These are phyloP conservation scores for Spathaspora sp. DNA, from an alignment of 805 yeast genomes.

Conservation along the genomic window DNA sequence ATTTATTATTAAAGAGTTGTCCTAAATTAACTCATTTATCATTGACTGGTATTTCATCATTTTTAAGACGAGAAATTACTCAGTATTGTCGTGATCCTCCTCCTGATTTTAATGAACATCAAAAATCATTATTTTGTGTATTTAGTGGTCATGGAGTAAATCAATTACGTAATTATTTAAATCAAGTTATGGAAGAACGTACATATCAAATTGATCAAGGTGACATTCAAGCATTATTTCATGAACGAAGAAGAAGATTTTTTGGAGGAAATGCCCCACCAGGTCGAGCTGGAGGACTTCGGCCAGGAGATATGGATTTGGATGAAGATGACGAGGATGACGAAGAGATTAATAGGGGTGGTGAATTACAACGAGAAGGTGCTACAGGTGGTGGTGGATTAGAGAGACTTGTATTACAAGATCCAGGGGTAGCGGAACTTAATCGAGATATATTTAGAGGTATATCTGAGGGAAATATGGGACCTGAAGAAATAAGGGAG, in stretches of 20 bases:
- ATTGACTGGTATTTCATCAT: slow-evolving; percentile 88
- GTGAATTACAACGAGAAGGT: not conserved
- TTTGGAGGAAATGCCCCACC: slow-evolving; percentile 15
- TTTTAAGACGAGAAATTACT: slow-evolving; percentile 79
- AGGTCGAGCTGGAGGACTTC: not conserved
- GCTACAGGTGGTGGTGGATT: slow-evolving; percentile 4
- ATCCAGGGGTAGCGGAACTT: slow-evolving; percentile 22
- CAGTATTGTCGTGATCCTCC: slow-evolving; percentile 91
- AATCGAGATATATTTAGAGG: slow-evolving; percentile 31
- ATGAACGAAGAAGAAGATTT: slow-evolving; percentile 25
- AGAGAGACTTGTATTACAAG: not conserved
- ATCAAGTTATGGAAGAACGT: slow-evolving; percentile 36
- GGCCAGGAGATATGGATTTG: not conserved
- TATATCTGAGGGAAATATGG: slow-evolving; percentile 24
- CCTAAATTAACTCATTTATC: slow-evolving; percentile 87
- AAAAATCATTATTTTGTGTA: slow-evolving; percentile 83
- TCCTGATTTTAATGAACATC: slow-evolving; percentile 83
- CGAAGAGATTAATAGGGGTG: not conserved
- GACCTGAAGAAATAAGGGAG: slow-evolving; percentile 31
- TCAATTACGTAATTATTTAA: slow-evolving; percentile 67
- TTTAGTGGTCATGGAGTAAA: slow-evolving; percentile 88
- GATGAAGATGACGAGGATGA: not conserved
- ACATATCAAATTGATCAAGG: slow-evolving; percentile 30
- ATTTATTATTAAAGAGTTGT: slow-evolving; percentile 69
- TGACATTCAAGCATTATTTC: slow-evolving; percentile 25